Percentiles rank a stretch among this genome's conserved stretches.
These are phyloP conservation scores for Auricularia sp. DNA, from an alignment of 768 basidiomycete genomes.

Conservation along the genomic window DNA sequence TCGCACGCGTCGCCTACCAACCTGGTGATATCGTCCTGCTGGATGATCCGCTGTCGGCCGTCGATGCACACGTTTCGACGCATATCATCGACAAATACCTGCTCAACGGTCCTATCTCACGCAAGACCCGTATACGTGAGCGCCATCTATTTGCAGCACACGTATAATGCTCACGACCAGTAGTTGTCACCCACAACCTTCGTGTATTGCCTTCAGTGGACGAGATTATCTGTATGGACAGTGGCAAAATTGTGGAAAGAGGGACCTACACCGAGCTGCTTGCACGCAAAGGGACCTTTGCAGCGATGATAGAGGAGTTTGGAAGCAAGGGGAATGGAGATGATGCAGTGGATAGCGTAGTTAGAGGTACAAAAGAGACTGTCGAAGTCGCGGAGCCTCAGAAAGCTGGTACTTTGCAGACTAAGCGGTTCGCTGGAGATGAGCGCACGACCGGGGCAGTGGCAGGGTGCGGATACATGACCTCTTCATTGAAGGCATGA, in stretches of 20 bases:
- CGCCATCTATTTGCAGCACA: neutral
- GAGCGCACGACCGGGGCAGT: conserved; percentile 50
- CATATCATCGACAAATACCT: conserved; percentile 55
- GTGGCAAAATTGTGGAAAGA: conserved; percentile 18
- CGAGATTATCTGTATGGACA: conserved; percentile 15
- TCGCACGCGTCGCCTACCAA: conserved; percentile 72
- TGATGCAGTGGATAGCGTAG: conserved; percentile 1
- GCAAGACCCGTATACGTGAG: conserved; percentile 19
- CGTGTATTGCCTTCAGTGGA: conserved; percentile 9
- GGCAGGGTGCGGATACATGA: conserved; percentile 35
- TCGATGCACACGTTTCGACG: conserved; percentile 69
- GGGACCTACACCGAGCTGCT: conserved; percentile 26
- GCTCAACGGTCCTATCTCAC: conserved; percentile 14
- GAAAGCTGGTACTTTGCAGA: conserved; percentile 34
- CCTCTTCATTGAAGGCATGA: conserved; percentile 12
- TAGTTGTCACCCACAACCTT: conserved; percentile 16
- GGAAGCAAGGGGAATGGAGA: conserved; percentile 27
- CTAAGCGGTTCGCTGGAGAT: conserved; percentile 23
- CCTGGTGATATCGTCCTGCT: conserved; percentile 63
- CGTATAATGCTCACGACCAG: neutral
- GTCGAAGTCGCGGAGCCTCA: conserved; percentile 22
- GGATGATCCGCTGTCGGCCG: conserved; percentile 74
- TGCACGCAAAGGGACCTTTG: conserved; percentile 33
- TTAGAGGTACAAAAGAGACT: conserved; percentile 13
- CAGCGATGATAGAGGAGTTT: conserved; percentile 46